Evolutionary conservation across 2,329 filamentous ascomycete genomes (phyloP), one percentile per base, ranked within the genome.

Genomic region (Blastomyces parvus): DNA sequence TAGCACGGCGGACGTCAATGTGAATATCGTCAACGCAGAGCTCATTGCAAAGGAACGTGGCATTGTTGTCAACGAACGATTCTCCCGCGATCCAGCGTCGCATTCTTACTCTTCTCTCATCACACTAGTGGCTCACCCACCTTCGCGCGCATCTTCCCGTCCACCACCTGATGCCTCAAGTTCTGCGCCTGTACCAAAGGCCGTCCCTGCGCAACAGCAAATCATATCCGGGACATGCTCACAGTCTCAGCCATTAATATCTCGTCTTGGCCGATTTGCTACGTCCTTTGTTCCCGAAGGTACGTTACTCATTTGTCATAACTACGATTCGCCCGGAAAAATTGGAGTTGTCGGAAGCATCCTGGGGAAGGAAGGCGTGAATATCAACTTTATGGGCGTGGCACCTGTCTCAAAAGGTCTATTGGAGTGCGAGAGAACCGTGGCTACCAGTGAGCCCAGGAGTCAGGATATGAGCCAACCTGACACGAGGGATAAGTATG

Each of bases 11-110:
- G 86, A 83, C 0, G 74, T 84, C 14, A 87, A 88, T 69, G 86
- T 92, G 69, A 93, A 92, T 76, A 91, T 94, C 64, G 89, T 94
- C 68, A 93, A 94, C 70, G 89, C 89, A 0, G 82, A 85, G 53
- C 79, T 91, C 33, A 83, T 92, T 17, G 89, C 89, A 25, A 87
- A 85, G 66, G 88, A 91, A 69, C 88, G 88, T 68, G 89, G 89
- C 2, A 88, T 94, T 66, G 82, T 87, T 55, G 86, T 94, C 70
- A 89, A 87, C 70, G 90, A 93, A 76, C 85, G 85, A 46, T 86
- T 86, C 65, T 83, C 82, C 2, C 81, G 86, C 8, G 84, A 88
- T 62, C 78, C 79, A 25, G 78, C 81, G 0, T 81, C 83, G n/a
- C 81, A 85, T 27, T 84, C 85, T 0, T 91, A 89, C 71, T 84